Evolutionary conservation across 768 basidiomycete genomes (phyloP), one percentile per base, ranked within the genome.

Genomic region (Boletus edulis): DNA sequence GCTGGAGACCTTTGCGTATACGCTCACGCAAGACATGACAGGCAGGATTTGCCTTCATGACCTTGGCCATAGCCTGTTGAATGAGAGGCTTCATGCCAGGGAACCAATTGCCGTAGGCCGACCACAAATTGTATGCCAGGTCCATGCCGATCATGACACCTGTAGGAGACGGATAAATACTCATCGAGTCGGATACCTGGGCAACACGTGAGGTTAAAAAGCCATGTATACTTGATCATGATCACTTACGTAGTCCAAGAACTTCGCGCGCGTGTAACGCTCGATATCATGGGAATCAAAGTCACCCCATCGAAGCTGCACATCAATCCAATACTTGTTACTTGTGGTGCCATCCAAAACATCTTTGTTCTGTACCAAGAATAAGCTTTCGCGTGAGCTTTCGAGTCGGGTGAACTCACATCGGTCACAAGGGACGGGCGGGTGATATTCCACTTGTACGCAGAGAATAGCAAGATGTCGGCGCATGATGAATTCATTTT

Each of bases 401-500:
- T 24, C 11, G 22, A 22, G 9, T 13, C 49, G 42, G 41, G 11
- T 17, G 0, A 27, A 75, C 86, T 68, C 67, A 89, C 91, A 65
- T 99, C 96, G 8, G 94, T 95, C 24, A 95, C 88, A 24, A 99
- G 84, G 4, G 94, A 96, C 2, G 97, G 97, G 18, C 96, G 86
- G 5, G 95, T 86, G 56, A 98, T 97, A 72, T 97, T 98, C 97
- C 97, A 99, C 83, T 93, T 94, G 72, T 92, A 91, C 1, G 91
- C 89, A 13, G 94, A 97, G 83, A 99, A 98, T 48, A 99, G 79
- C 18, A 99, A 79, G 67, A 99, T 96, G 67, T 99, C 97, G 49
- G 96, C 96, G 61, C 96, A 98, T n/a, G 94, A 96, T 9, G 94
- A 97, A 76, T 99, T 99, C 97, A 99, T 98, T 84, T 99, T 99